Evolutionary conservation across 176 grass and related monocot genomes (phyloP).

Genomic region (Aegilops longissima): DNA sequence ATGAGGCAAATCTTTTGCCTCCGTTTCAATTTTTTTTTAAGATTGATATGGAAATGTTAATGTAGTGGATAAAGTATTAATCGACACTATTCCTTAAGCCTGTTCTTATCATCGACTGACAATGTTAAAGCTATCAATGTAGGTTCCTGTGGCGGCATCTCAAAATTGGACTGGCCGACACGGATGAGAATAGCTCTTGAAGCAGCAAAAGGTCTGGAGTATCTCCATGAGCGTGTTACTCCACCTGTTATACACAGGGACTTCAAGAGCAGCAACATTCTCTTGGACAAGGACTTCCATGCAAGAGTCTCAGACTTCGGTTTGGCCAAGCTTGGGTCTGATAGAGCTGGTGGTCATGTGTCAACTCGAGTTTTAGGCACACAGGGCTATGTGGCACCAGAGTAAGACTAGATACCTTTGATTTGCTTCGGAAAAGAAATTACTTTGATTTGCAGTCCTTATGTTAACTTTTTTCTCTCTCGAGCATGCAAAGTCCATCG

Average conservation of each 20-base stretch:
- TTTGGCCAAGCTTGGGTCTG: constrained; percentile 94
- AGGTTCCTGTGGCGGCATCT: constrained; percentile 75
- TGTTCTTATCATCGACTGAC: constrained; percentile 5
- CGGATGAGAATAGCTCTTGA: constrained; percentile 96
- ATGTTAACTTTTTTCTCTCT: neutral
- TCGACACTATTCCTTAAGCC: neutral
- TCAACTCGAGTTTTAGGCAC: constrained; percentile 93
- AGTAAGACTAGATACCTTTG: constrained; percentile 53
- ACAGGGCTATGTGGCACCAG: constrained; percentile 97
- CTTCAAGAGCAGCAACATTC: constrained; percentile 99
- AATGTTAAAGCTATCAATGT: constrained; percentile 1
- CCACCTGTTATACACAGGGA: constrained; percentile 94
- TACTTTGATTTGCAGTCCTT: constrained; percentile 8
- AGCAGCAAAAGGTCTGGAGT: constrained; percentile 96
- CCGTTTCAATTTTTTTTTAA: neutral
- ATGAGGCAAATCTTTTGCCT: too few species aligned
- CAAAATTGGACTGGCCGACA: constrained; percentile 88
- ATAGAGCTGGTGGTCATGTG: constrained; percentile 94
- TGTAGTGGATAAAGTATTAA: neutral
- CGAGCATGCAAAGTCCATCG: neutral
- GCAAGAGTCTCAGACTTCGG: constrained; percentile 97
- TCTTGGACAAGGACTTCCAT: constrained; percentile 84
- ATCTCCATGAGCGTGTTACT: constrained; percentile 87
- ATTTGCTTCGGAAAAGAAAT: neutral
- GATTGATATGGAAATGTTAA: constrained; percentile 20